Percentiles rank a stretch among this genome's conserved stretches.
phyloP scores from a whole-genome alignment of 495 filamentous ascomycete species.

The Staphylotrichum tortipilum region DNA sequence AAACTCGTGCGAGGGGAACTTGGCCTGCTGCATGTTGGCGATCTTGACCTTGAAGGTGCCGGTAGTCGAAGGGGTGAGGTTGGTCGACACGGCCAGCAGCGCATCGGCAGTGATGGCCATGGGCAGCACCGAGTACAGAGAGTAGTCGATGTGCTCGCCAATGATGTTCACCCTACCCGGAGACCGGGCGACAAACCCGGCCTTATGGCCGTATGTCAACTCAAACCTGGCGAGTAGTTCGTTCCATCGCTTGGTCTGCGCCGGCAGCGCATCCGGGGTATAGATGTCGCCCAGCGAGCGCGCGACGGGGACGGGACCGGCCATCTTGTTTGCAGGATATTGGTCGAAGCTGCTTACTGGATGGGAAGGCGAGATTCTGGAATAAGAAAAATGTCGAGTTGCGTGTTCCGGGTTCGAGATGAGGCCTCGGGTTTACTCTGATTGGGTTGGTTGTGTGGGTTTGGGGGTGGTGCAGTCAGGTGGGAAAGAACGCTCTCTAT shows the following conservation, averaged over 20 bases:
- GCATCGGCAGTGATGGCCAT: conserved; percentile 91
- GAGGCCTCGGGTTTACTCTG: too few species aligned
- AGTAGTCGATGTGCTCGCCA: conserved; percentile 98
- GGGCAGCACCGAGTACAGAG: conserved; percentile 87
- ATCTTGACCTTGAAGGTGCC: conserved; percentile 45
- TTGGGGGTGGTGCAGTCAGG: too few species aligned
- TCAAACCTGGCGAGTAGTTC: conserved; percentile 62
- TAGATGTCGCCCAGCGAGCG: conserved; percentile 60
- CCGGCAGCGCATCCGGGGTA: conserved; percentile 47
- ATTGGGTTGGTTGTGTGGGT: too few species aligned
- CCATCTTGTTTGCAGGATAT: conserved; percentile 32
- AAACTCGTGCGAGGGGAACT: conserved; percentile 73
- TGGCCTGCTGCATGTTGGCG: conserved; percentile 66
- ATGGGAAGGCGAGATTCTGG: too few species aligned
- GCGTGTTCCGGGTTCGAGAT: too few species aligned
- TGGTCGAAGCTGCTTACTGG: too few species aligned
- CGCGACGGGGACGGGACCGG: conserved; percentile 49
- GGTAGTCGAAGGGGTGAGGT: conserved; percentile 30
- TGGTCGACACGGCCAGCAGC: conserved; percentile 71
- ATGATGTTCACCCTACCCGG: conserved; percentile 97
- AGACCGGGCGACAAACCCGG: conserved; percentile 80
- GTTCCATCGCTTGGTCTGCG: conserved; percentile 61
- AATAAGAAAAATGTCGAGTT: too few species aligned
- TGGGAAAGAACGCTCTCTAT: too few species aligned
- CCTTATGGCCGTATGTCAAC: conserved; percentile 56